These are phyloP conservation scores for Oryza punctata DNA, from an alignment of 176 grass and related monocot species.

Conservation along the genomic window DNA sequence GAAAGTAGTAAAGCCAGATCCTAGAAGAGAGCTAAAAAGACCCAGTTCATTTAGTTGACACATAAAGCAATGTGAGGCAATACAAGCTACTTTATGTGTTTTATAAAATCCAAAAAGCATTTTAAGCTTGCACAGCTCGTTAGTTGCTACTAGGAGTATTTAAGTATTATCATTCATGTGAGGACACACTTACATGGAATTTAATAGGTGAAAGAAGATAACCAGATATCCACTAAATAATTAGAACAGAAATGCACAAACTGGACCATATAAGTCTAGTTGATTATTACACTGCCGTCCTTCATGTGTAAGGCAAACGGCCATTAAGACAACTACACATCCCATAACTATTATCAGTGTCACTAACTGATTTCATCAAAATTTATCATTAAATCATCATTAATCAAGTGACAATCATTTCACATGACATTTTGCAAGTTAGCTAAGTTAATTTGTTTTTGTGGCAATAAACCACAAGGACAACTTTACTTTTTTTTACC, in stretches of 20 bases:
- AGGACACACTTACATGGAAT: neutral
- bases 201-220: neutral
- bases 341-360: neutral
- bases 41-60: conserved; percentile 12
- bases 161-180: neutral
- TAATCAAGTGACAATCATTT: neutral
- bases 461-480: conserved; percentile 15
- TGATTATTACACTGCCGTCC: neutral
- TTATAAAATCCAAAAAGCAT: conserved; percentile 4
- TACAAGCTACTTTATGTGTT: conserved; percentile 2
- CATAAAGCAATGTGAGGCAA: neutral
- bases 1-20: neutral
- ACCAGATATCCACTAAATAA: neutral
- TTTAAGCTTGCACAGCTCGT: neutral
- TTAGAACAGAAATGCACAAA: conserved; percentile 6
- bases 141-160: neutral
- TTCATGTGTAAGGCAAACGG: neutral
- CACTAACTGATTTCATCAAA: neutral
- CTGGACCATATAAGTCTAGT: conserved; percentile 18
- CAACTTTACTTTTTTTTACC: conserved; percentile 1
- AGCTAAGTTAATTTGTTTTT: conserved; percentile 3
- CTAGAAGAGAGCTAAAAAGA: conserved; percentile 28
- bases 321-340: neutral
- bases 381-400: conserved; percentile 1
- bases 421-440: neutral